Evolutionary conservation across 2,329 filamentous ascomycete genomes (phyloP).

Genomic region (Colletotrichum tamarilloi): DNA sequence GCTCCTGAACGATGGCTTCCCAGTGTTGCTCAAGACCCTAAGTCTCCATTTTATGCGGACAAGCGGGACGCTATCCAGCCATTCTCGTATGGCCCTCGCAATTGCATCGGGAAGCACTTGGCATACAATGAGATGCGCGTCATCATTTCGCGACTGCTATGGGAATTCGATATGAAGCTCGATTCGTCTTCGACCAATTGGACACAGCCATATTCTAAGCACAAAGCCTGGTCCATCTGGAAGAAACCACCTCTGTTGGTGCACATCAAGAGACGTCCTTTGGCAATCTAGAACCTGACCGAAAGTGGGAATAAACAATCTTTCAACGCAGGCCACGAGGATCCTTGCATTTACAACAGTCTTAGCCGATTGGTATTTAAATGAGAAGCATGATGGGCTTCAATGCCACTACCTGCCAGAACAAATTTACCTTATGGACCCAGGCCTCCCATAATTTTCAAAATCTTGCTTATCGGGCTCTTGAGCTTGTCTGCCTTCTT

Average conservation of each 20-base stretch:
- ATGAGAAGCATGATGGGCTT: background rate
- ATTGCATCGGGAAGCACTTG: conserved; percentile 42
- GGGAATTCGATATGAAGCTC: conserved; percentile 59
- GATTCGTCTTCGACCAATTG: conserved; percentile 48
- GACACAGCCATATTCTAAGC: conserved; percentile 43
- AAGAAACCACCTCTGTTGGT: conserved; percentile 36
- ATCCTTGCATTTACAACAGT: background rate
- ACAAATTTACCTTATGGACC: too few species aligned
- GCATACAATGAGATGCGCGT: conserved; percentile 62
- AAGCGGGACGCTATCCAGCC: conserved; percentile 23
- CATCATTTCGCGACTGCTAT: conserved; percentile 59
- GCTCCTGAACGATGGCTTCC: conserved; percentile 53
- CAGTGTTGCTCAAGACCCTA: conserved; percentile 27
- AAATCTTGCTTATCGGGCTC: too few species aligned
- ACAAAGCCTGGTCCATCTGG: conserved; percentile 53
- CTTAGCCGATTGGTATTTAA: background rate
- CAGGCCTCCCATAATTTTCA: too few species aligned
- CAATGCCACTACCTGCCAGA: too few species aligned
- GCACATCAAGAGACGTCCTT: background rate
- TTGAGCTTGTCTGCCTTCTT: background rate
- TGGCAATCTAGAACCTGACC: background rate
- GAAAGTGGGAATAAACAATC: too few species aligned
- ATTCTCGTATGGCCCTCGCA: conserved; percentile 21
- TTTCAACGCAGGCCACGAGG: too few species aligned
- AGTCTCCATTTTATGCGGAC: conserved; percentile 15